phyloP scores from a whole-genome alignment of 2,329 filamentous ascomycete species.

The Rosellinia necatrix region DNA sequence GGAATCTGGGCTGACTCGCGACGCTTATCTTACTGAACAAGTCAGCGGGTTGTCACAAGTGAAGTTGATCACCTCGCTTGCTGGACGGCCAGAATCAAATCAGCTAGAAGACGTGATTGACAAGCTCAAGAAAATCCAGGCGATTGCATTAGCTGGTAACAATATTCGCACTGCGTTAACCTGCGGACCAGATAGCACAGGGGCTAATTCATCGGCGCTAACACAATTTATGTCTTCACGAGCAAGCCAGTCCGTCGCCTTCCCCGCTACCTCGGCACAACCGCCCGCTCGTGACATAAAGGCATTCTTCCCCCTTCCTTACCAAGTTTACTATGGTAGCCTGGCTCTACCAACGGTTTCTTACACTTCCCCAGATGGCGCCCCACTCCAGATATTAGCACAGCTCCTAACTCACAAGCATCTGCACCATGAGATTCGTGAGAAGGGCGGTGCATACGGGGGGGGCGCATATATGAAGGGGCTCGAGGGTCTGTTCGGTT shows the following conservation, averaged over 20 bases:
- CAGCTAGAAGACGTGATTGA: constrained; percentile 74
- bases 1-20: constrained; percentile 75
- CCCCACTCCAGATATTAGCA: constrained; percentile 84
- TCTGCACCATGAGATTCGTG: constrained; percentile 94
- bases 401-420: constrained; percentile 96
- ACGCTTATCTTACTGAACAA: constrained; percentile 77
- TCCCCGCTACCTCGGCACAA: constrained; percentile 42
- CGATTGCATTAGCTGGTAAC: constrained; percentile 71
- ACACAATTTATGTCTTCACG: constrained; percentile 69
- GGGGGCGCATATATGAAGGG: constrained; percentile 84
- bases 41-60: constrained; percentile 90
- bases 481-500: constrained; percentile 84
- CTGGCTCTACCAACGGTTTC: constrained; percentile 81
- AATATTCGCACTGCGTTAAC: constrained; percentile 81
- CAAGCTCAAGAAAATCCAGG: constrained; percentile 85
- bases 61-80: constrained; percentile 79
- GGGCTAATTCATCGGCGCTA: constrained; percentile 72
- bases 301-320: constrained; percentile 91
- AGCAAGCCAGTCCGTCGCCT: constrained; percentile 50
- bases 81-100: constrained; percentile 71
- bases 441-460: constrained; percentile 96
- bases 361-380: constrained; percentile 75
- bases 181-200: constrained; percentile 75
- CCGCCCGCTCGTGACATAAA: constrained; percentile 60
- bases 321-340: constrained; percentile 94